A percentile compares a stretch with the other conserved stretches of the same genome.
Evolutionary conservation across 2,329 filamentous ascomycete genomes (phyloP).

Genomic region (Dactylonectria macrodidyma): DNA sequence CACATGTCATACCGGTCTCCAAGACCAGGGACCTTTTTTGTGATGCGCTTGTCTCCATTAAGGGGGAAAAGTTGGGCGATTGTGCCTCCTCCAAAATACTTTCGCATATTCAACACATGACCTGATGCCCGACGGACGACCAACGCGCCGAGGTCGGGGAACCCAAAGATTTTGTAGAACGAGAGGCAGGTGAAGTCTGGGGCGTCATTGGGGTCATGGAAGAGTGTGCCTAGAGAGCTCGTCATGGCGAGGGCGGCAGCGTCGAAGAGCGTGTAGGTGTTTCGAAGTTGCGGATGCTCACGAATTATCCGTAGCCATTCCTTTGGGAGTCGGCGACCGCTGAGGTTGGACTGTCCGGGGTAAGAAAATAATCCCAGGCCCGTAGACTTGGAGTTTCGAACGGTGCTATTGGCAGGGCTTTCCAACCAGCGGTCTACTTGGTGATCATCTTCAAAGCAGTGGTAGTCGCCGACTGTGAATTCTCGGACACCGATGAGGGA

Average conservation of each 20-base stretch:
- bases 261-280: slow-evolving; percentile 69
- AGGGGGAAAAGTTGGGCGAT: slow-evolving; percentile 66
- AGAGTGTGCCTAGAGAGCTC: slow-evolving; percentile 65
- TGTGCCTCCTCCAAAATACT: slow-evolving; percentile 79
- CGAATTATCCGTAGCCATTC: slow-evolving; percentile 65
- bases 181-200: slow-evolving; percentile 75
- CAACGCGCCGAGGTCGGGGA: slow-evolving; percentile 74
- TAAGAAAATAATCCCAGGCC: slow-evolving; percentile 69
- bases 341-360: slow-evolving; percentile 80
- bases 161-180: slow-evolving; percentile 78
- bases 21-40: slow-evolving; percentile 58
- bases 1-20: slow-evolving; percentile 54
- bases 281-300: slow-evolving; percentile 38
- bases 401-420: slow-evolving; percentile 39
- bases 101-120: slow-evolving; percentile 67
- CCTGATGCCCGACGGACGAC: slow-evolving; percentile 70
- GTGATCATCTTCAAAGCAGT: slow-evolving; percentile 74
- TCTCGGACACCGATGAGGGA: slow-evolving; percentile 80
- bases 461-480: slow-evolving; percentile 65
- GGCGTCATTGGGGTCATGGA: slow-evolving; percentile 64
- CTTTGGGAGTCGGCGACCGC: slow-evolving; percentile 73
- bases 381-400: slow-evolving; percentile 34
- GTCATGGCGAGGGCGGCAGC: slow-evolving; percentile 77
- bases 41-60: slow-evolving; percentile 40
- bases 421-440: slow-evolving; percentile 62